Base-by-base conservation (phyloP, 2,329 filamentous ascomycete genomes). In the Lachnellula occidentalis region DNA sequence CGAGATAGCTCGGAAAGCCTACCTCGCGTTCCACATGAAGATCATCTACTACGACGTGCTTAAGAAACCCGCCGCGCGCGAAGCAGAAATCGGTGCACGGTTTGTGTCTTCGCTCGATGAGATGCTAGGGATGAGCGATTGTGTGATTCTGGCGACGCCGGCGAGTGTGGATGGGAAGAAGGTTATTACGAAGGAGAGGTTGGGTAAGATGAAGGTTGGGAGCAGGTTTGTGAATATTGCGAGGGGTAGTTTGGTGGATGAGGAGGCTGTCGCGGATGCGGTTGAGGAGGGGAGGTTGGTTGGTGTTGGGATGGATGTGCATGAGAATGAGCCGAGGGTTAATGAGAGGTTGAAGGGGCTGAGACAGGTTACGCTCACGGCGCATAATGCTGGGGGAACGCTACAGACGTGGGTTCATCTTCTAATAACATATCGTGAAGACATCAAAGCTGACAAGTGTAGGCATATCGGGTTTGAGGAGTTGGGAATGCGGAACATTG, bases 341-440 rank as follows among this genome's bases (percentile, higher is more conserved):
- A 66, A 64, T 56, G 58, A 61, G 12, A 58, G 66, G 19, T 49
- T 69, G 22, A 65, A 64, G 52, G 47, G 22, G 12, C 58, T 62
- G 45, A 63, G 56, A 34, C 64, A 70, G 27, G 73, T 72, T 14
- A 76, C 84, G 71, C 66, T 87, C 52, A 81, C 85, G n/a, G 81
- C 81, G 50, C 85, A 87, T 66, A 86, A 86, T 60, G 85, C 83
- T 1, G 84, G 84, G 0, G 82, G 83, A 3, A 86, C 83, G 36
- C 74, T 86, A 14, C 82, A 86, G 67, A 84, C 83, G 57, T 67
- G 52, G 50, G 64, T 58, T 46, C 19, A 1, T 15, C 27, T 21
- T 34, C 5, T 6, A 22, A n/a, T 12, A 7, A 2, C 8, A 31
- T 31, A 11, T 9, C 27, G 6, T 14, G 8, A n/a, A 17, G 17